phyloP scores from a whole-genome alignment of 257 asterid species.

The Handroanthus guayacan region DNA sequence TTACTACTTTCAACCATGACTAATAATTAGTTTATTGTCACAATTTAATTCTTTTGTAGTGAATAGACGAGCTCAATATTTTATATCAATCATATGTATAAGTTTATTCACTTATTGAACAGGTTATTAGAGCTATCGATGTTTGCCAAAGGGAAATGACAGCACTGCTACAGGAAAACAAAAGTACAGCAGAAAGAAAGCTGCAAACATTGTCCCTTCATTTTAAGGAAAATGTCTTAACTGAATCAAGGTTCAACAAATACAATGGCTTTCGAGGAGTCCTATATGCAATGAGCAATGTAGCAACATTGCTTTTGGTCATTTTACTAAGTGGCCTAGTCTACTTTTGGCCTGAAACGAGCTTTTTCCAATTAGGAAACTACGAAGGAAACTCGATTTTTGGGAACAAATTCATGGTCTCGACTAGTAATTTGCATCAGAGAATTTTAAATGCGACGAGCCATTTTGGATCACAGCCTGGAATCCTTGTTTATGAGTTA shows the following conservation, averaged over 20 bases:
- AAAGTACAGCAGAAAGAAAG: constrained; percentile 62
- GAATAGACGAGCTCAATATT: too few relatives aligned
- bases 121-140: constrained; percentile 68
- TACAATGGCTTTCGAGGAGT: constrained; percentile 80
- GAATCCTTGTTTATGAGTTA: constrained; percentile 67
- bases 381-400: constrained; percentile 47
- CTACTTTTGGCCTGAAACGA: constrained; percentile 69
- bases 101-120: constrained; percentile 12
- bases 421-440: constrained; percentile 66
- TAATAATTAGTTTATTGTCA: too few relatives aligned
- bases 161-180: constrained; percentile 70
- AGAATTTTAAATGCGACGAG: constrained; percentile 51
- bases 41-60: too few relatives aligned
- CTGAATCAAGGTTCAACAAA: constrained; percentile 67
- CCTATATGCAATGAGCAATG: constrained; percentile 73
- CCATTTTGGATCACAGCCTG: constrained; percentile 50
- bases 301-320: constrained; percentile 63
- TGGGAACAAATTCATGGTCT: constrained; percentile 49
- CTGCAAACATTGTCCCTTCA: constrained; percentile 53
- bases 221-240: constrained; percentile 49
- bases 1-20: too few relatives aligned
- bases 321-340: constrained; percentile 74
- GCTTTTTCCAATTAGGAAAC: constrained; percentile 46
- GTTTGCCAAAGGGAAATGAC: constrained; percentile 68
- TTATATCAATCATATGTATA: background rate